A percentile compares a stretch with the other conserved stretches of the same genome.
Evolutionary conservation across 1,284 basidiomycete species (phyloP).

Genomic region (Cystobasidium slooffiae): DNA sequence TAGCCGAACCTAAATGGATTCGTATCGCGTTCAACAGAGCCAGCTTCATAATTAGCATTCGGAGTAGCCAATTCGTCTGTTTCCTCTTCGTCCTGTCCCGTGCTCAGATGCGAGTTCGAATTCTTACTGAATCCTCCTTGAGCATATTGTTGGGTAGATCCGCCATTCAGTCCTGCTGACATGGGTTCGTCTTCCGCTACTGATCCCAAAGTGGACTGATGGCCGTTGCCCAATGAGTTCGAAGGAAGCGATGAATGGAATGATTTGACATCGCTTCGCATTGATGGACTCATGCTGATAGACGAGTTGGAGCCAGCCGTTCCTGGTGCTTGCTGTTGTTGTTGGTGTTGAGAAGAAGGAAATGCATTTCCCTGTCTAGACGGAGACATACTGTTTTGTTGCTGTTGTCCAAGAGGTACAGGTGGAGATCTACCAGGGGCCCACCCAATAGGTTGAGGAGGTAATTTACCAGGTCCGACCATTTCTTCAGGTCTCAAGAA

Average conservation of each 20-base stretch:
- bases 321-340: background rate
- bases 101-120: too few species aligned
- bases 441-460: constrained; percentile 41
- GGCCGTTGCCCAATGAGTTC: background rate
- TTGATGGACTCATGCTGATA: background rate
- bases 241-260: background rate
- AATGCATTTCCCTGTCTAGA: too few species aligned
- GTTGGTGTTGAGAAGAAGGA: background rate
- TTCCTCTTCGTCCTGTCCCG: background rate
- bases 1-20: background rate
- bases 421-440: constrained; percentile 29
- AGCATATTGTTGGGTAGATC: background rate
- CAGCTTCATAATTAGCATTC: background rate
- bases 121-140: too few species aligned
- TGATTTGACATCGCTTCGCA: background rate
- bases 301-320: background rate
- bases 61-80: background rate
- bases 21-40: background rate
- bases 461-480: constrained; percentile 14
- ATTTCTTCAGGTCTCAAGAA: constrained; percentile 32
- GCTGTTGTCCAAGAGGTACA: background rate
- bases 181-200: constrained; percentile 14
- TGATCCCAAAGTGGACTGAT: constrained; percentile 14
- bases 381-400: too few species aligned
- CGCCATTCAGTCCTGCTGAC: background rate